Evolutionary conservation across 164 flowering plant species (phyloP).

Genomic region (Litsea cubeba): DNA sequence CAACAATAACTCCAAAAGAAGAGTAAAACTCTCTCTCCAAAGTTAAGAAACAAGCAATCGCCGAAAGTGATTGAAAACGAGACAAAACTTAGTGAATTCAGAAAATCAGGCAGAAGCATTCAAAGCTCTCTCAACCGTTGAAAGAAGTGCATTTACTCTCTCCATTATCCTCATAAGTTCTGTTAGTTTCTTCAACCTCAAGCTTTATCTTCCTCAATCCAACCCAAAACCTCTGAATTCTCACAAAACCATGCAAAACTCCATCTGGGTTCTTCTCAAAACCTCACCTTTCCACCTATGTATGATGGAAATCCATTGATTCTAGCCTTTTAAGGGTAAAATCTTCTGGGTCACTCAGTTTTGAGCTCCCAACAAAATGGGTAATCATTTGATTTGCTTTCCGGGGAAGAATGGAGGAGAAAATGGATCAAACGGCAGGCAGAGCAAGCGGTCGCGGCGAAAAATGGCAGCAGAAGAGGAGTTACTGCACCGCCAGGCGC

Average conservation of each 20-base stretch:
- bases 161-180: no score
- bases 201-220: not conserved
- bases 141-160: no score
- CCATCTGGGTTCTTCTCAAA: not conserved
- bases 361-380: constrained; percentile 31
- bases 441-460: constrained; percentile 44
- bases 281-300: not conserved
- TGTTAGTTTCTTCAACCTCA: no score
- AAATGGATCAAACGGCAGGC: constrained; percentile 48
- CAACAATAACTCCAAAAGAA: no score
- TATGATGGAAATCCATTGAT: not conserved
- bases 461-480: constrained; percentile 54
- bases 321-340: not conserved
- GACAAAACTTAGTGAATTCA: no score
- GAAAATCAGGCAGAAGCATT: no score
- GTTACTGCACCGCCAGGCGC: constrained; percentile 49
- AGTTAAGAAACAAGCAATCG: no score
- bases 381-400: constrained; percentile 56
- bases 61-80: no score
- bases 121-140: no score
- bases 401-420: constrained; percentile 43
- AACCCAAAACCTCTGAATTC: not conserved
- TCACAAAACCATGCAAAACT: not conserved
- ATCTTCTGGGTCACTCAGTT: not conserved
- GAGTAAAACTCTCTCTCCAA: no score